These are phyloP conservation scores for Colletotrichum costaricense DNA, from an alignment of 2,329 filamentous ascomycete genomes.

Conservation along the genomic window DNA sequence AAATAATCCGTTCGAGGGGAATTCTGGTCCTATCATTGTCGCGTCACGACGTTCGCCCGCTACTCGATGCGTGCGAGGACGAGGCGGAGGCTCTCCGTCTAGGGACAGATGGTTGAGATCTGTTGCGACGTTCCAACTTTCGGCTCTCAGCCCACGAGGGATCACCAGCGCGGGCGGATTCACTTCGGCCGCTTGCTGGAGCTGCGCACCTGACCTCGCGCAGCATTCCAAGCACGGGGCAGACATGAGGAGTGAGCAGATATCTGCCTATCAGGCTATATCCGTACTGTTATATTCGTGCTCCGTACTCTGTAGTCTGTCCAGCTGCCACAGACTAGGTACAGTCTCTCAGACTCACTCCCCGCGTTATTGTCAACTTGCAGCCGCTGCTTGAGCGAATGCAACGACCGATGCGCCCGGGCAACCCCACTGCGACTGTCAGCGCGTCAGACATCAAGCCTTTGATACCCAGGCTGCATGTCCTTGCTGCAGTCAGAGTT, in stretches of 20 bases:
- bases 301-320: neutral
- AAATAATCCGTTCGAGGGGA: slow-evolving; percentile 26
- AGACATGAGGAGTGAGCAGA: neutral
- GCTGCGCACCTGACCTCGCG: neutral
- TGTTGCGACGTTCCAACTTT: neutral
- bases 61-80: neutral
- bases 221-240: neutral
- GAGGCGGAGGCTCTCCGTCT: neutral
- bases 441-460: slow-evolving; percentile 34
- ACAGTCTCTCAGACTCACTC: neutral
- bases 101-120: neutral
- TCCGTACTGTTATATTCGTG: neutral
- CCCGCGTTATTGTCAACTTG: neutral
- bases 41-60: slow-evolving; percentile 8
- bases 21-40: slow-evolving; percentile 33
- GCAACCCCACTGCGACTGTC: slow-evolving; percentile 28
- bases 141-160: neutral
- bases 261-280: neutral
- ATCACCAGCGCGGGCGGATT: neutral
- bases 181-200: neutral
- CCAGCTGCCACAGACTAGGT: neutral
- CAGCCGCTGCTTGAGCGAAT: slow-evolving; percentile 18
- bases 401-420: slow-evolving; percentile 26
- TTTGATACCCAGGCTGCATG: slow-evolving; percentile 32
- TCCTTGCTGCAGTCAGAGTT: slow-evolving; percentile 31